Conservation (phyloP, 1,139 yeast genomes). For the Scheffersomyces insectosa region DNA sequence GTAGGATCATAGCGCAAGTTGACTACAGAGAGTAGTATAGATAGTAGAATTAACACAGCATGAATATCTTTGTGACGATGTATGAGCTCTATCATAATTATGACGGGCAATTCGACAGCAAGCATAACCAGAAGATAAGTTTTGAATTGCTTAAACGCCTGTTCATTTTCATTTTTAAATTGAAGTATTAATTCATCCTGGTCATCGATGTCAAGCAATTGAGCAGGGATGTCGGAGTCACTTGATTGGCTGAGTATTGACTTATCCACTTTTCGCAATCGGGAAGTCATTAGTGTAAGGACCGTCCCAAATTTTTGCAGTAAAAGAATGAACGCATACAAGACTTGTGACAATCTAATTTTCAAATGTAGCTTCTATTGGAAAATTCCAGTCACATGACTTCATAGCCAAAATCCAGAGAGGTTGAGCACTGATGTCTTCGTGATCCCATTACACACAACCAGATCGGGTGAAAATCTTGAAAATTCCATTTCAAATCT, state of each 20-base stretch:
- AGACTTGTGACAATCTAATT: too few species aligned
- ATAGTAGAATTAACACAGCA: slow-evolving; percentile 8
- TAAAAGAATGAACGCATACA: too few species aligned
- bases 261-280: slow-evolving; percentile 14
- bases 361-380: too few species aligned
- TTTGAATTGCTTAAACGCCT: slow-evolving; percentile 7
- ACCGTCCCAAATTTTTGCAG: too few species aligned
- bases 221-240: slow-evolving; percentile 1
- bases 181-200: slow-evolving; percentile 11
- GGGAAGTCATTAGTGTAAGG: slow-evolving; percentile 6
- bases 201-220: slow-evolving; percentile 14
- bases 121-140: slow-evolving; percentile 8
- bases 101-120: slow-evolving; percentile 12
- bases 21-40: slow-evolving; percentile 7
- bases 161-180: slow-evolving; percentile 9
- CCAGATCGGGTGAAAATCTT: too few species aligned
- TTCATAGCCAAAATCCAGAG: too few species aligned
- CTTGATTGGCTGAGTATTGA: slow-evolving; percentile 11
- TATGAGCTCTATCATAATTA: slow-evolving; percentile 9
- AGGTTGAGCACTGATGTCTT: too few species aligned
- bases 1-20: slow-evolving; percentile 3
- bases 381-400: too few species aligned
- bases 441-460: too few species aligned
- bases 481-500: too few species aligned
- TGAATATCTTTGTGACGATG: slow-evolving; percentile 2